Conservation (phyloP, 495 filamentous ascomycete species). For the Glonium stellatum region DNA sequence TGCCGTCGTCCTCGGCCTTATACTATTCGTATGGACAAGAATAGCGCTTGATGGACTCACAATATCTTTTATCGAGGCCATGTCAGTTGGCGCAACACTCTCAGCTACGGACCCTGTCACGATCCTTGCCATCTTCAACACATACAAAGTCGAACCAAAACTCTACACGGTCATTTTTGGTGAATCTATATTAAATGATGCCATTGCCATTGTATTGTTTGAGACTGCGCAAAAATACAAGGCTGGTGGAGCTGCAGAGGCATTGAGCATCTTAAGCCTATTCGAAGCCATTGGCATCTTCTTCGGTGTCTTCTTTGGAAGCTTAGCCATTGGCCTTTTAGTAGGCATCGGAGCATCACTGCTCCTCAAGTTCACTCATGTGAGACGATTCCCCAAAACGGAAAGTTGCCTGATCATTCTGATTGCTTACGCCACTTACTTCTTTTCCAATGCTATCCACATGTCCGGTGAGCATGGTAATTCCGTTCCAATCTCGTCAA, state of each 20-base stretch:
- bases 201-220: constrained; percentile 95
- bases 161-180: constrained; percentile 97
- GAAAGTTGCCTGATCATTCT: constrained; percentile 92
- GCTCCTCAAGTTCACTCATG: constrained; percentile 84
- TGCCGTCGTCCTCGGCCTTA: constrained; percentile 78
- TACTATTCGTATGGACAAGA: constrained; percentile 81
- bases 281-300: constrained; percentile 92
- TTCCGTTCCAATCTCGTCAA: neutral
- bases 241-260: constrained; percentile 52
- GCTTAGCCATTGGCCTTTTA: constrained; percentile 76
- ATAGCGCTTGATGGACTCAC: constrained; percentile 78
- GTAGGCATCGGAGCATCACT: constrained; percentile 84
- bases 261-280: constrained; percentile 64
- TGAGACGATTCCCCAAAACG: constrained; percentile 87
- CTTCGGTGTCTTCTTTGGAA: constrained; percentile 92
- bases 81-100: constrained; percentile 89
- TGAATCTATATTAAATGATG: constrained; percentile 96
- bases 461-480: constrained; percentile 70
- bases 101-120: constrained; percentile 97
- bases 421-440: constrained; percentile 93
- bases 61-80: constrained; percentile 86
- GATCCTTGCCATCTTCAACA: constrained; percentile 96
- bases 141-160: constrained; percentile 97
- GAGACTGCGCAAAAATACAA: constrained; percentile 90
- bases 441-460: constrained; percentile 87